Conservation (phyloP, 1,139 yeast species). For the Pichia sp. region DNA sequence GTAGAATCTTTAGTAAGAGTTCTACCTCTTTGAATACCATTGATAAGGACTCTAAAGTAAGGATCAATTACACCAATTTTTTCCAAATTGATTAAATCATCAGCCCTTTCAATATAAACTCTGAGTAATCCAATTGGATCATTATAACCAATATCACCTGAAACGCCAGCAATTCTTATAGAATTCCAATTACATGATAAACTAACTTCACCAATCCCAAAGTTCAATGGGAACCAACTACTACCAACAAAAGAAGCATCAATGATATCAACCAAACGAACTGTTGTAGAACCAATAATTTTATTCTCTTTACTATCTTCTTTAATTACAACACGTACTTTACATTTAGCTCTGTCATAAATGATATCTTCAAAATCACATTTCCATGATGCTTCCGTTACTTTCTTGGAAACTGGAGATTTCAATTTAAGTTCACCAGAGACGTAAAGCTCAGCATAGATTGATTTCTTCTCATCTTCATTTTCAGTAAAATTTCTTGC, state of each 20-base stretch:
- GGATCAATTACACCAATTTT: constrained; percentile 90
- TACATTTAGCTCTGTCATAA: constrained; percentile 62
- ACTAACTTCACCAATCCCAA: constrained; percentile 64
- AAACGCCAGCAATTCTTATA: constrained; percentile 53
- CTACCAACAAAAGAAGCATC: constrained; percentile 74
- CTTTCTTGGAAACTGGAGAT: constrained; percentile 53
- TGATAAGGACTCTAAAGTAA: constrained; percentile 70
- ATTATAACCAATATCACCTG: constrained; percentile 72
- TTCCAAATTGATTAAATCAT: constrained; percentile 74
- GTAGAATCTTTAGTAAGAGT: constrained; percentile 66
- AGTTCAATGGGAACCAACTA: constrained; percentile 62
- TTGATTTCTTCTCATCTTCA: constrained; percentile 36
- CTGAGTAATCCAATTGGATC: constrained; percentile 92
- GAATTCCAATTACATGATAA: constrained; percentile 79
- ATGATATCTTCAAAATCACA: constrained; percentile 64
- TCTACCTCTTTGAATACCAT: constrained; percentile 70
- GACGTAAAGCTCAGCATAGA: constrained; percentile 64
- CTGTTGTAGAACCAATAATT: constrained; percentile 53
- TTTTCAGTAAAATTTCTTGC: constrained; percentile 42
- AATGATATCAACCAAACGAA: constrained; percentile 61
- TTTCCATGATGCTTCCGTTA: constrained; percentile 64
- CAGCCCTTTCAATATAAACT: constrained; percentile 62
- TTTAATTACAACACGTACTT: constrained; percentile 57
- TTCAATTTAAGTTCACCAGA: constrained; percentile 52
- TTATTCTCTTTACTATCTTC: constrained; percentile 48